Evolutionary conservation across 768 basidiomycete genomes (phyloP).

Genomic region (Lactifluus hygrophoroides): DNA sequence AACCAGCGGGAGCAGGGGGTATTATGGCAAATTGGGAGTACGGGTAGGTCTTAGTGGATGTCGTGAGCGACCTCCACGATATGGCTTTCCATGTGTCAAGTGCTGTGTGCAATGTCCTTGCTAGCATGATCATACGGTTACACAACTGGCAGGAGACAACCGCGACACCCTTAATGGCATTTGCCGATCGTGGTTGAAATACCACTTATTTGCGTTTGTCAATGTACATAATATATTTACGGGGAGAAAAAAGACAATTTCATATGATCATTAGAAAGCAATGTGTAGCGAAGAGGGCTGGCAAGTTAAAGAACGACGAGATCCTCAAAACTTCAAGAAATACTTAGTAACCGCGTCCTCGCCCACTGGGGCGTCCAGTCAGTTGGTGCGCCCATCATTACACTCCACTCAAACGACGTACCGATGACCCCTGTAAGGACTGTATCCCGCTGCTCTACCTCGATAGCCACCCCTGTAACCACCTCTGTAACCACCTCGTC

Average conservation of each 20-base stretch:
- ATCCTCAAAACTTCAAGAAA: constrained; percentile 18
- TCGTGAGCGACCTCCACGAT: constrained; percentile 1
- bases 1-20: constrained; percentile 36
- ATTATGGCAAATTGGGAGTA: constrained; percentile 65
- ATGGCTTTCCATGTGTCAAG: neutral
- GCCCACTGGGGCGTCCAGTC: constrained; percentile 36
- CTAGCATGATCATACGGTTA: constrained; percentile 12
- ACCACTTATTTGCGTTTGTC: neutral
- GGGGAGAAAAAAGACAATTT: neutral
- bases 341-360: constrained; percentile 70
- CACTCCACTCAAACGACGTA: neutral
- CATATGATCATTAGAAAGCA: neutral
- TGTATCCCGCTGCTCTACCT: constrained; percentile 49
- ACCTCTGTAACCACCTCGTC: constrained; percentile 35
- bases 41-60: constrained; percentile 38
- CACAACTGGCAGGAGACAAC: no score
- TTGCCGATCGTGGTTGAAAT: neutral
- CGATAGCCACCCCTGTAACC: constrained; percentile 51
- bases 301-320: neutral
- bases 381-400: neutral
- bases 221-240: neutral
- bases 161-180: neutral
- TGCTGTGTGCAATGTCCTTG: neutral
- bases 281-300: neutral
- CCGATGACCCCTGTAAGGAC: constrained; percentile 52